Base-by-base conservation (phyloP, 2,329 filamentous ascomycete species). In the Mycosphaerelloides madeirae region DNA sequence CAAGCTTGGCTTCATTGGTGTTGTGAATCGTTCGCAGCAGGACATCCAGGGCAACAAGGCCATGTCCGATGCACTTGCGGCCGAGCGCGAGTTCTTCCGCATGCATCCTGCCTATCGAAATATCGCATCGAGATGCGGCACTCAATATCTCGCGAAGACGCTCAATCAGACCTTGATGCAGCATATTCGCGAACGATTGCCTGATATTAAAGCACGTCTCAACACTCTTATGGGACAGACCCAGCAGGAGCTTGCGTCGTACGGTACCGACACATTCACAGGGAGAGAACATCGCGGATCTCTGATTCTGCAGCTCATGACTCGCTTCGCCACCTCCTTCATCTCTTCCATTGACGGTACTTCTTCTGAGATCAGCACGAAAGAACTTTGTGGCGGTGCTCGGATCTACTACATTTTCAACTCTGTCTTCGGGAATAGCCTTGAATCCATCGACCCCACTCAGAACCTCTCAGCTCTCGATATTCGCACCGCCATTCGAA, bases 181-280 rank as follows among this genome's bases (percentile, higher is more conserved):
- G 16, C 93, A 98, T 63, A 98, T 98, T 63, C 85, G 93, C 49
- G 93, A 98, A 65, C 82, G 93, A 36, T 73, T 98, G 58, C 93
- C 93, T 22, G 93, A 98, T 66, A 98, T 98, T 74, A 98, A 98
- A 71, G 93, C 93, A 38, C 84, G 93, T 43, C 77, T 98, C 50
- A 98, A 98, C 68, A 98, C 93, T 1, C 74, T 98, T 40, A 98
- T 98, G 93, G 93, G 93, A n/a, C 93, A 98, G 69, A 97, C 93
- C 38, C 93, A 98, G 65, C 93, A 98, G 71, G 93, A 98, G 67
- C 77, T 98, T 45, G 93, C 93, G 33, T 95, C 91, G 68, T 98
- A 98, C 64, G 93, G 93, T 29, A 94, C 97, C 65, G 95, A 93
- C 73, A 87, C 95, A 59, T 98, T 98, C 65, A 95, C 87, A 52